Conservation (phyloP, 306 rosid species). For the Pterocarpus macrocarpus region DNA sequence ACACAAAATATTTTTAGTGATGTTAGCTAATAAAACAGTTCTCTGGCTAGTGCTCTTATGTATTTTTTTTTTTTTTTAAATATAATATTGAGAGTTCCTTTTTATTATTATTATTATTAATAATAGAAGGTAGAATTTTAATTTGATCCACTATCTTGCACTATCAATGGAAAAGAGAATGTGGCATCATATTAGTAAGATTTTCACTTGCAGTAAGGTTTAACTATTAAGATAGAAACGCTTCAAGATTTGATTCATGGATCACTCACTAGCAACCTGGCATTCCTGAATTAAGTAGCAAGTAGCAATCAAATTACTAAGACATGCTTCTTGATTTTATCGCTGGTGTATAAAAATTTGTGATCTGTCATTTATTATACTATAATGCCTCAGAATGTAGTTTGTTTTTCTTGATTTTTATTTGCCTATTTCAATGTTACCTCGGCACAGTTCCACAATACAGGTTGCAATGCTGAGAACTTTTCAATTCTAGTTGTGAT, state of each 20-base stretch:
- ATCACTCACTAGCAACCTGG: neutral
- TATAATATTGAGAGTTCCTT: neutral
- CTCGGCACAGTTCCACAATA: neutral
- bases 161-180: neutral
- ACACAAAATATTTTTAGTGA: neutral
- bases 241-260: neutral
- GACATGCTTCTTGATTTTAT: slow-evolving; percentile 2
- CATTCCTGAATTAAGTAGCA: slow-evolving; percentile 1
- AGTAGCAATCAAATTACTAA: neutral
- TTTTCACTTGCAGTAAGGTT: neutral
- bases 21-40: neutral
- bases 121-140: neutral
- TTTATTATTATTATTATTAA: neutral
- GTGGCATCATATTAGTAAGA: neutral
- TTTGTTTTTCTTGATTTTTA: neutral
- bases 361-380: neutral
- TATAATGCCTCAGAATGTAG: neutral
- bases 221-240: neutral
- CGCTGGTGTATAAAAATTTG: neutral
- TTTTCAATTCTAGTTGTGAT: neutral
- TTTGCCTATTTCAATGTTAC: neutral
- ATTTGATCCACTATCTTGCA: neutral
- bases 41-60: neutral
- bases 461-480: too few species aligned
- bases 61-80: neutral